Conservation (phyloP, 2,329 filamentous ascomycete species). For the Scortechinia acanthostroma region DNA sequence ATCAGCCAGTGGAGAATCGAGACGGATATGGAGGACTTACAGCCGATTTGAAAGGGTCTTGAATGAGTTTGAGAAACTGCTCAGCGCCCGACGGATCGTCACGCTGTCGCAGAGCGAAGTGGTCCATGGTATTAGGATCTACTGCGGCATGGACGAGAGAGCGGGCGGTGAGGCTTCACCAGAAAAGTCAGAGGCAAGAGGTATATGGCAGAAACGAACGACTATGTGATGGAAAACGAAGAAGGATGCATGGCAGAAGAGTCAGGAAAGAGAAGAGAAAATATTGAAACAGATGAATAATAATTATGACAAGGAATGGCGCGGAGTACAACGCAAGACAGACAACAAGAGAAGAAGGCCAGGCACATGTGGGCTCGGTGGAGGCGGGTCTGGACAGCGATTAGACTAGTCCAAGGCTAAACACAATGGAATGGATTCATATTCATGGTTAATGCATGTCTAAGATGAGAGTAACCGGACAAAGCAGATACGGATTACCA, state of each 20-base stretch:
- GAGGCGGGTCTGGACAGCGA: not conserved
- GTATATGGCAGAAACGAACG: not conserved
- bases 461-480: no score
- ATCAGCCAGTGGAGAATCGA: constrained; percentile 5
- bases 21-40: constrained; percentile 5
- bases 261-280: not conserved
- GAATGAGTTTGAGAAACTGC: constrained; percentile 9
- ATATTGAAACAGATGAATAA: not conserved
- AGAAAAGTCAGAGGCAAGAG: no score
- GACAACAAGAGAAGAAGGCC: not conserved
- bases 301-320: not conserved
- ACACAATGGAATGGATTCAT: no score
- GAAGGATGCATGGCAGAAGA: not conserved
- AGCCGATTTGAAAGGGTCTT: constrained; percentile 7
- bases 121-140: not conserved
- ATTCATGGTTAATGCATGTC: no score
- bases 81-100: constrained; percentile 4
- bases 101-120: not conserved
- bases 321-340: no score
- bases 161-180: no score
- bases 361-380: not conserved
- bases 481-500: no score
- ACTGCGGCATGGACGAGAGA: no score
- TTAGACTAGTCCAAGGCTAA: not conserved
- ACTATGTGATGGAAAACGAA: not conserved